phyloP scores from a whole-genome alignment of 2,329 filamentous ascomycete species.

The Kalmusia sp. region DNA sequence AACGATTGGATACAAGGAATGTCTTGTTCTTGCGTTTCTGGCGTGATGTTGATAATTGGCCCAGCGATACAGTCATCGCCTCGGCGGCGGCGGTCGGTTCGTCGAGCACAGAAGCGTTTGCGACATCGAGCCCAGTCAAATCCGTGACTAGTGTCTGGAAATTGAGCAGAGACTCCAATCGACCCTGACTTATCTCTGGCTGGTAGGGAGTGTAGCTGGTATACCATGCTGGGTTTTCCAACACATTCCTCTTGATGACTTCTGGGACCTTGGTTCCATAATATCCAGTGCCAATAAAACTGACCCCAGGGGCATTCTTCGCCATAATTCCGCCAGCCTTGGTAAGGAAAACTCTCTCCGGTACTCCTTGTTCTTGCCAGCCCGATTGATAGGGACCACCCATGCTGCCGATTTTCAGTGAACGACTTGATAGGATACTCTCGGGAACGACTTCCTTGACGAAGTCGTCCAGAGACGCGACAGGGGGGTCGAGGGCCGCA shows the following conservation, averaged over 20 bases:
- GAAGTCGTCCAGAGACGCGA: slow-evolving; percentile 78
- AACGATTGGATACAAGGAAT: slow-evolving; percentile 81
- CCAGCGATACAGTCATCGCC: slow-evolving; percentile 92
- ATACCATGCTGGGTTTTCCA: slow-evolving; percentile 96
- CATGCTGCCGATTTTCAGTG: slow-evolving; percentile 61
- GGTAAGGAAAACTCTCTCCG: slow-evolving; percentile 67
- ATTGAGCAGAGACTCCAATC: slow-evolving; percentile 90
- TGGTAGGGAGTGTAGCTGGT: slow-evolving; percentile 98
- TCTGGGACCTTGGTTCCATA: slow-evolving; percentile 84
- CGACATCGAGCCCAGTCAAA: slow-evolving; percentile 83
- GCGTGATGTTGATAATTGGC: slow-evolving; percentile 72
- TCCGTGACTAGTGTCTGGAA: slow-evolving; percentile 94
- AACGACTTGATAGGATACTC: slow-evolving; percentile 74
- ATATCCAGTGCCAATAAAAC: slow-evolving; percentile 88
- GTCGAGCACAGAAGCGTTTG: slow-evolving; percentile 90
- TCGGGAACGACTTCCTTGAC: slow-evolving; percentile 82
- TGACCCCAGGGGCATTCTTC: slow-evolving; percentile 68
- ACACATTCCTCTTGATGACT: slow-evolving; percentile 89
- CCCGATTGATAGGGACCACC: slow-evolving; percentile 49
- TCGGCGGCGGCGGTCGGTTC: slow-evolving; percentile 93
- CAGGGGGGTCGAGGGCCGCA: slow-evolving; percentile 76
- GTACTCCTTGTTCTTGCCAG: slow-evolving; percentile 44
- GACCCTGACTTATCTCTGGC: slow-evolving; percentile 94
- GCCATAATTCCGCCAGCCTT: slow-evolving; percentile 62
- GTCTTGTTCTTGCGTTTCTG: slow-evolving; percentile 79